Conservation (phyloP, 805 yeast species). For the Myxozyma sirexii region DNA sequence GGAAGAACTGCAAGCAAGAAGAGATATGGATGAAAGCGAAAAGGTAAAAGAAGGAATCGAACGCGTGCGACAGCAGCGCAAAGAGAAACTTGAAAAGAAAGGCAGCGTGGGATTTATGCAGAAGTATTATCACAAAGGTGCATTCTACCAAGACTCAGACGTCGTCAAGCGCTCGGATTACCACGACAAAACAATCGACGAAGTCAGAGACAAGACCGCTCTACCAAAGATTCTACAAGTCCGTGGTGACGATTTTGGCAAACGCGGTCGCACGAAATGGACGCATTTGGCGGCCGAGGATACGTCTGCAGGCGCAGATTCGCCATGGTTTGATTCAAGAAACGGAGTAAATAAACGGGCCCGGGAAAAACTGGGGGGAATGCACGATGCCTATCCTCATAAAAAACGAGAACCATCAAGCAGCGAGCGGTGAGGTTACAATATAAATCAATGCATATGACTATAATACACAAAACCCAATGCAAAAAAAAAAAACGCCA, state of each 20-base stretch:
- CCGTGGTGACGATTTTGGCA: slow-evolving; percentile 38
- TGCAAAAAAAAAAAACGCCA: slow-evolving; percentile 8
- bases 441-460: background rate
- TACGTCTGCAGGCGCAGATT: slow-evolving; percentile 34
- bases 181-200: slow-evolving; percentile 40
- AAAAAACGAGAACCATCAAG: slow-evolving; percentile 1
- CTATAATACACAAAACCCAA: background rate
- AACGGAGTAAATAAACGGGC: slow-evolving; percentile 16
- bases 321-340: slow-evolving; percentile 27
- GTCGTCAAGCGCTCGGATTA: slow-evolving; percentile 42
- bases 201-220: slow-evolving; percentile 38
- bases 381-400: slow-evolving; percentile 15
- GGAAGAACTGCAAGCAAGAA: slow-evolving; percentile 42
- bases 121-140: slow-evolving; percentile 42
- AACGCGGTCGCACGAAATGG: slow-evolving; percentile 40
- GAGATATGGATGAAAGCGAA: slow-evolving; percentile 41
- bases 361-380: slow-evolving; percentile 20
- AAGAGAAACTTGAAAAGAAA: slow-evolving; percentile 19
- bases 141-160: slow-evolving; percentile 41
- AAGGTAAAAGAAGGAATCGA: slow-evolving; percentile 28
- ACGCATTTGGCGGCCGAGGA: slow-evolving; percentile 41
- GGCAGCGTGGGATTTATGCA: slow-evolving; percentile 36
- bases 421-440: background rate
- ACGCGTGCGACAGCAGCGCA: slow-evolving; percentile 28
- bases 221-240: slow-evolving; percentile 41